Evolutionary conservation across 2,329 filamentous ascomycete genomes (phyloP).

Genomic region (Colletotrichum zoysiae): DNA sequence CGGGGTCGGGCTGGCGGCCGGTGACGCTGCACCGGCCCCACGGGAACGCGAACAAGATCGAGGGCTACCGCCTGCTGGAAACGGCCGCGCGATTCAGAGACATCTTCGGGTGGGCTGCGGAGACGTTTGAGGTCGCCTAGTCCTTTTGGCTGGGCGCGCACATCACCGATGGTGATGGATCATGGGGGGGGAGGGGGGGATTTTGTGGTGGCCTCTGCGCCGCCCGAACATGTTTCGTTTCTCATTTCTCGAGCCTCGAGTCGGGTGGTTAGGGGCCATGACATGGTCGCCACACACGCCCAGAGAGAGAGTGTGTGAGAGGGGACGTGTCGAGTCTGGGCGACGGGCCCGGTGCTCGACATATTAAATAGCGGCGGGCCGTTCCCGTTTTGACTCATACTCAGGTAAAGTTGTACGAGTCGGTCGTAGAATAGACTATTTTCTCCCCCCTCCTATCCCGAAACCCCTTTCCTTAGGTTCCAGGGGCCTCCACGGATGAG

Average conservation of each 20-base stretch:
- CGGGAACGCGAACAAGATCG: neutral
- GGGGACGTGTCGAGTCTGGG: neutral
- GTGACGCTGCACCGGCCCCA: neutral
- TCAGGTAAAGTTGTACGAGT: neutral
- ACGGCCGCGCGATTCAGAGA: too few species aligned
- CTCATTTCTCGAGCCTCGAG: neutral
- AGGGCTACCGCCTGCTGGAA: neutral
- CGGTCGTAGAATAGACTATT: neutral
- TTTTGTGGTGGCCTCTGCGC: too few species aligned
- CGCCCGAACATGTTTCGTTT: too few species aligned
- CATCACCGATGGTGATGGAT: too few species aligned
- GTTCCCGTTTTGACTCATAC: neutral
- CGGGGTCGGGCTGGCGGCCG: neutral
- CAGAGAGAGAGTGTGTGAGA: neutral
- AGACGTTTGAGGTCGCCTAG: neutral
- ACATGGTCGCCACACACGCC: neutral
- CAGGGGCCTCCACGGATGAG: neutral
- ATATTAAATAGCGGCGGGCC: neutral
- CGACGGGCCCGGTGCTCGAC: neutral
- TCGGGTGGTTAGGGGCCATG: neutral
- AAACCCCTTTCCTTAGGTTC: too few species aligned
- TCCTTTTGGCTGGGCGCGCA: neutral
- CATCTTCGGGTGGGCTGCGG: neutral
- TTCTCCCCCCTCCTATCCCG: neutral
- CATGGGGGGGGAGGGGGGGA: too few species aligned